Percentiles rank a stretch among this genome's conserved stretches.
phyloP scores from a whole-genome alignment of 176 grass and related monocot genomes.

The Hordeum marinum region DNA sequence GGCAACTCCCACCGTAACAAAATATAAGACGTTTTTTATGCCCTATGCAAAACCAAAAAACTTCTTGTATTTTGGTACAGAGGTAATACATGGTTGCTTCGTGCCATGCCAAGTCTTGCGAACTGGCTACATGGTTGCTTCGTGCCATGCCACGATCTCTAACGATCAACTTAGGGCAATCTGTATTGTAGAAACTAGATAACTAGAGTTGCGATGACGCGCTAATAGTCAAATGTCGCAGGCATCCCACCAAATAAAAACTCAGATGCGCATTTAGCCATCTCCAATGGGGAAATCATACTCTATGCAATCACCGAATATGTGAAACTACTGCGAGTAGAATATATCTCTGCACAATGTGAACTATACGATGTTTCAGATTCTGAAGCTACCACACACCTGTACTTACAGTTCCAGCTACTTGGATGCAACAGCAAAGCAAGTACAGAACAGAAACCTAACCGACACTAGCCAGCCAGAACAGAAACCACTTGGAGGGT shows the following conservation, averaged over 20 bases:
- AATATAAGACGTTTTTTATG: too few species aligned
- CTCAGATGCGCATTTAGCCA: not conserved
- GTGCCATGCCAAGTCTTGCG: not conserved
- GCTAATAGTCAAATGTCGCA: not conserved
- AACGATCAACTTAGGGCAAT: not conserved
- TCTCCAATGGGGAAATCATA: not conserved
- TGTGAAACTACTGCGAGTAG: not conserved
- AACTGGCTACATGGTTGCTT: conserved; percentile 6
- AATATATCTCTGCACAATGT: not conserved
- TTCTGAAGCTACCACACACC: not conserved
- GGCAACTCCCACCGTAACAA: not conserved
- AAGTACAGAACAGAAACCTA: not conserved
- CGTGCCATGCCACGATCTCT: not conserved
- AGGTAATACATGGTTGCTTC: too few species aligned
- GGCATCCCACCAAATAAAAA: not conserved
- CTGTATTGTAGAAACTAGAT: not conserved
- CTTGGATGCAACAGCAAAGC: not conserved
- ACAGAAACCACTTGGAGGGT: not conserved
- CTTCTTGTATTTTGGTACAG: too few species aligned
- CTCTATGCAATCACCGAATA: not conserved
- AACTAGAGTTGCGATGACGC: not conserved
- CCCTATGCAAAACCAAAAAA: too few species aligned
- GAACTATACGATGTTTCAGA: not conserved
- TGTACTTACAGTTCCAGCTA: not conserved
- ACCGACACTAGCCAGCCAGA: not conserved